A percentile compares a stretch with the other conserved stretches of the same genome.
These are phyloP conservation scores for Geranium rotundifolium DNA, from an alignment of 345 rosid species.

Conservation along the genomic window DNA sequence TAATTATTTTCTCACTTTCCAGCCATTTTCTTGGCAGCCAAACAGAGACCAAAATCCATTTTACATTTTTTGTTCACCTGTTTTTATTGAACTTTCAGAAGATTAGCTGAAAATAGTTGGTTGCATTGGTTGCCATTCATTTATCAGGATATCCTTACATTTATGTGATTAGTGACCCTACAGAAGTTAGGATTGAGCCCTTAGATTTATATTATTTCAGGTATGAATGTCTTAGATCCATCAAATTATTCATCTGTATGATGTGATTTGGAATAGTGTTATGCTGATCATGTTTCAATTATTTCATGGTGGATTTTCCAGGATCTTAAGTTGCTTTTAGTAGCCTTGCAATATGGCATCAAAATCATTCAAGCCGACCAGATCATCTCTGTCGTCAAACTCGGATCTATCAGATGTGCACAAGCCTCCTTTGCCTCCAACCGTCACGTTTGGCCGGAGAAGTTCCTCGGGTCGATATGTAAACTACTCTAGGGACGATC, in stretches of 20 bases:
- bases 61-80: too few species aligned
- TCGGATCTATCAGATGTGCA: slow-evolving; percentile 32
- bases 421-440: slow-evolving; percentile 17
- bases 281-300: background rate
- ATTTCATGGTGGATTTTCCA: background rate
- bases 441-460: slow-evolving; percentile 24
- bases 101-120: background rate
- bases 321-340: slow-evolving; percentile 6
- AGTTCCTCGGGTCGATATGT: slow-evolving; percentile 26
- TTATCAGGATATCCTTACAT: background rate
- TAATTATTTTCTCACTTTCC: background rate
- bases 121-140: background rate
- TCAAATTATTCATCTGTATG: too few species aligned
- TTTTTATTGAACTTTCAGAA: background rate
- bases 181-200: too few species aligned
- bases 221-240: background rate
- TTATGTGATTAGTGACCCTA: too few species aligned
- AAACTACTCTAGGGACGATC: slow-evolving; percentile 29
- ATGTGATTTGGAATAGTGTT: too few species aligned
- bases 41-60: background rate
- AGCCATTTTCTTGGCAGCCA: too few species aligned
- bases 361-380: slow-evolving; percentile 42
- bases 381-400: slow-evolving; percentile 46
- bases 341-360: slow-evolving; percentile 44
- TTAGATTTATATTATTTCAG: too few species aligned